Evolutionary conservation across 1,139 yeast genomes (phyloP), one percentile per base, ranked within the genome.

Genomic region (Pneumocystis canis): DNA sequence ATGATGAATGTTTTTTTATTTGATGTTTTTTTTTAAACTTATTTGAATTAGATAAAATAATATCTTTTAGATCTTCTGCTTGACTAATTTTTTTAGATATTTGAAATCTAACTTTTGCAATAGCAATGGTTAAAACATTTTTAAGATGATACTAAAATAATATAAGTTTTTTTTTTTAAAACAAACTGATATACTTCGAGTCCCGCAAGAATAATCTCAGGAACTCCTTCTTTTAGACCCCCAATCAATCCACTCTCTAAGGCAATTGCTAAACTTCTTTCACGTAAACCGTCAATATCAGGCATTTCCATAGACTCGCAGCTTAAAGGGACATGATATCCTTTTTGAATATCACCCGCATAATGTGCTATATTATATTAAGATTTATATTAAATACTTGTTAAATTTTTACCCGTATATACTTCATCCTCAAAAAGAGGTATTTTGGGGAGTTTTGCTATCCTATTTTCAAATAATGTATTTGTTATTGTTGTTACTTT

Each of bases 231-330:
- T 63, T 83, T 85, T 25, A 90, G 77, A 9, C 85, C 84, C 0
- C 96, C 96, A 0, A 92, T 80, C n/a, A 92, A 76, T 0, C 98
- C 98, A 71, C 89, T 84, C 70, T 92, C 98, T 70, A 97, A 79
- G 70, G 95, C 87, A 4, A 86, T 84, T 73, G 96, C 95, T 54
- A 85, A 75, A 78, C 92, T 84, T 62, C 92, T 79, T 41, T 84
- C 78, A 62, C 83, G 81, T 61, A 94, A 74, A 60, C 81, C 80
- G 60, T 85, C 92, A 58, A 80, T 77, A 69, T 92, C 97, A 0
- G 97, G 97, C 16, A 92, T 74, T 67, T 92, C 92, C 71, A 79
- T 87, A 56, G 82, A 79, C 68, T 90, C 96, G 5, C 59, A 0
- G 89, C 79, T 1, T 54, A 92, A 77, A 3, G 95, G 95, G 1